Evolutionary conservation across 164 flowering plant species (phyloP), one percentile per base, ranked within the genome.

Genomic region (Vitis rupestris): DNA sequence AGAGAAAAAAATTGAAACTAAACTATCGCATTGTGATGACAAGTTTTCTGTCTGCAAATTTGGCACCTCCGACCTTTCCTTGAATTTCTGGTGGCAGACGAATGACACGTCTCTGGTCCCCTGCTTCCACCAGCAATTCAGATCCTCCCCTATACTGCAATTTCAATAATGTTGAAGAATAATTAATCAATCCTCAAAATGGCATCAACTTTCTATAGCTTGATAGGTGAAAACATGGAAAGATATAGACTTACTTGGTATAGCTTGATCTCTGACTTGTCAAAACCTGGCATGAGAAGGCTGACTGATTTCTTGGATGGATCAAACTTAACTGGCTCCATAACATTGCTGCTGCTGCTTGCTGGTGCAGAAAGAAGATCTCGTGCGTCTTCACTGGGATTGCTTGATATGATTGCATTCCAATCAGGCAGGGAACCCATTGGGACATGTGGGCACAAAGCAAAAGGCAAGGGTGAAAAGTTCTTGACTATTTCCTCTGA

Each of bases 211-310:
- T 51, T 47, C 16, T 11, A 50, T 37, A 3, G 44, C 44, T 37
- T 37, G 44, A 37, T 37, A 31, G 2, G 61, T 31, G 12, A 19
- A 59, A n/a, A 14, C 50, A 44, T 16, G 17, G 9, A 64, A 14
- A 53, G 23, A 29, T 11, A 67, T 66, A 31, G 15, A 61, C 81
- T 48, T 89, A 92, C 99, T 71, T 94, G 97, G 81, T 82, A 94
- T 17, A 94, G 86, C 84, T 92, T 94, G 86, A 94, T 91, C 72
- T 94, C 97, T 53, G 92, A 86, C 77, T 94, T 94, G 72, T 90
- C 97, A 74, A 92, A 92, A 67, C 99, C 99, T 17, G 99, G 99
- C 97, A 94, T 88, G 86, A 94, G 78, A 70, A 94, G 95, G 30
- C 85, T 87, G 70, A 94, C 86, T 14, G 88, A 74, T 73, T 87